A percentile compares a stretch with the other conserved stretches of the same genome.
Conservation (phyloP, 192 early-diverging fungal genomes). For the Phycomyces nitens region DNA sequence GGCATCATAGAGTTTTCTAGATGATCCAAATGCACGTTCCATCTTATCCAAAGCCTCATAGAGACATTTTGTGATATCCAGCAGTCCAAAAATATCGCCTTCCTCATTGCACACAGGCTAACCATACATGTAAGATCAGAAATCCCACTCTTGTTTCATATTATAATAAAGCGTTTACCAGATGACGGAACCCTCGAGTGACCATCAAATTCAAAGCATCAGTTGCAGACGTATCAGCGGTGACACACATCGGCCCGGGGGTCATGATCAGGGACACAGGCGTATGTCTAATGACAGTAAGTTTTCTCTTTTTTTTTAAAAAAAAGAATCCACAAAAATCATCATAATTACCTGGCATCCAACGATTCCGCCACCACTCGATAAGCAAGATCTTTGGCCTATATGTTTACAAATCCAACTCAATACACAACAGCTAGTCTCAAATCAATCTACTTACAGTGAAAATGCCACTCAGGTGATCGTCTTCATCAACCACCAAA, state of each 20-base stretch:
- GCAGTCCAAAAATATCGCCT: slow-evolving; percentile 75
- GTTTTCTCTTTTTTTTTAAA: too few relatives aligned
- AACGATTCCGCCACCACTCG: slow-evolving; percentile 74
- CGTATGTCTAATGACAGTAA: slow-evolving; percentile 34
- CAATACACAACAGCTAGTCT: not conserved
- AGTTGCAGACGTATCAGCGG: slow-evolving; percentile 65
- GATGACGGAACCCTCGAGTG: slow-evolving; percentile 71
- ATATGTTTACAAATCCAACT: not conserved
- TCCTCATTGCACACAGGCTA: slow-evolving; percentile 69
- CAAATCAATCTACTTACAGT: slow-evolving; percentile 36
- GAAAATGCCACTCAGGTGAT: slow-evolving; percentile 85
- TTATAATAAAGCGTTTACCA: slow-evolving; percentile 35
- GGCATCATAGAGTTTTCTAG: slow-evolving; percentile 72
- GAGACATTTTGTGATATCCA: slow-evolving; percentile 83
- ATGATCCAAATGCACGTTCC: slow-evolving; percentile 75
- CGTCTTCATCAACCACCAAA: slow-evolving; percentile 86
- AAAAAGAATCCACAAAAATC: too few relatives aligned
- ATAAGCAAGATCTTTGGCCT: slow-evolving; percentile 87
- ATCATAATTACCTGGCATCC: slow-evolving; percentile 48
- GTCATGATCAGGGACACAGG: slow-evolving; percentile 78
- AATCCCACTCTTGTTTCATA: not conserved
- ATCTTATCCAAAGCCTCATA: slow-evolving; percentile 79
- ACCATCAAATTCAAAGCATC: slow-evolving; percentile 82
- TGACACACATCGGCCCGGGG: slow-evolving; percentile 79
- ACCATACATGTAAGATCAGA: not conserved